phyloP scores from a whole-genome alignment of 2,329 filamentous ascomycete genomes.

The Colletotrichum higginsianum region DNA sequence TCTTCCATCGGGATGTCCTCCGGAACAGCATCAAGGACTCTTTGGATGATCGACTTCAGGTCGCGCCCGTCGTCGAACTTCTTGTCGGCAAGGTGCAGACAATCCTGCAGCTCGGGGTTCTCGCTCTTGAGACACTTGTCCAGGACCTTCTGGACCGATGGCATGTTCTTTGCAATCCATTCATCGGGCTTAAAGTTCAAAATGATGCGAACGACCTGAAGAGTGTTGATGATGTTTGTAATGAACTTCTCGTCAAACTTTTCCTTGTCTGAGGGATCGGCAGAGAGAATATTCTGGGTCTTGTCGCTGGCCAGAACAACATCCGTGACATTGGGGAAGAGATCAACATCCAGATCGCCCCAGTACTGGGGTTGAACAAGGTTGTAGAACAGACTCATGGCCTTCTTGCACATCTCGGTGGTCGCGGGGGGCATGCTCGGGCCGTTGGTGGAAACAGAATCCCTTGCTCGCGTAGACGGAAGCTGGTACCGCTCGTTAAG shows the following conservation, averaged over 20 bases:
- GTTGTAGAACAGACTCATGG: conserved; percentile 85
- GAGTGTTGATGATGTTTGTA: conserved; percentile 91
- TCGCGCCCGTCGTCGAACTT: conserved; percentile 78
- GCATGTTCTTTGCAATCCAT: conserved; percentile 87
- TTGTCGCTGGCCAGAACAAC: conserved; percentile 88
- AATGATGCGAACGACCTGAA: conserved; percentile 92
- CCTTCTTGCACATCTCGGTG: conserved; percentile 88
- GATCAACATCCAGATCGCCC: conserved; percentile 91
- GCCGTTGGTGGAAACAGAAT: conserved; percentile 61
- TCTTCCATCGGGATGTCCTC: conserved; percentile 82
- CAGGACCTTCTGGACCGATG: conserved; percentile 86
- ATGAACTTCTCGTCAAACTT: conserved; percentile 87
- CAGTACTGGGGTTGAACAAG: conserved; percentile 90
- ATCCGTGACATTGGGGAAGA: conserved; percentile 92
- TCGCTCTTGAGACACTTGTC: conserved; percentile 93
- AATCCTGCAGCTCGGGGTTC: conserved; percentile 93
- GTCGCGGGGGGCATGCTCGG: conserved; percentile 67
- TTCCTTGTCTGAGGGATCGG: conserved; percentile 74
- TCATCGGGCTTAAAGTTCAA: conserved; percentile 90
- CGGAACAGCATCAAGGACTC: conserved; percentile 90
- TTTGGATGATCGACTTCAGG: conserved; percentile 82
- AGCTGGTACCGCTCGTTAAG: conserved; percentile 88
- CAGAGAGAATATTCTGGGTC: conserved; percentile 71
- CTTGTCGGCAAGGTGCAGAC: conserved; percentile 82
- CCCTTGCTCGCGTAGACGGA: conserved; percentile 77